Conservation (phyloP, 441 rosid genomes). For the Adansonia madagascariensis region DNA sequence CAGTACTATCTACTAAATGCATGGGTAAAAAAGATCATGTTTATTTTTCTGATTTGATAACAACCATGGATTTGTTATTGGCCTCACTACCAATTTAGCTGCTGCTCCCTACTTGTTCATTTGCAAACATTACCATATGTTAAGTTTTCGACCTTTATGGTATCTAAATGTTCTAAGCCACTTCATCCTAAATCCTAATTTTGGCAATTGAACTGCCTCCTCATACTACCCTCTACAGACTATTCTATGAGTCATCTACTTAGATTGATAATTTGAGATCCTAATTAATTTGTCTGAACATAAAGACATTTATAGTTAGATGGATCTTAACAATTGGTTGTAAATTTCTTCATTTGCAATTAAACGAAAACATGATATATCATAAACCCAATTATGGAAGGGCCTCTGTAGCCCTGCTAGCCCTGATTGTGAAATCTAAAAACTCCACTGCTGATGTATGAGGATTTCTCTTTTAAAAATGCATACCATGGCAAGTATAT, state of each 20-base stretch:
- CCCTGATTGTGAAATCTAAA: background rate
- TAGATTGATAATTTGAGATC: background rate
- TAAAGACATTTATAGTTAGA: background rate
- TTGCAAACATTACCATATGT: background rate
- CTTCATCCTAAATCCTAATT: constrained; percentile 1
- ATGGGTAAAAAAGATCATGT: background rate
- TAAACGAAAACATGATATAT: background rate
- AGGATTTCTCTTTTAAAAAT: background rate
- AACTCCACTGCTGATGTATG: background rate
- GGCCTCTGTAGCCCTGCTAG: background rate
- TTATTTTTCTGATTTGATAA: background rate
- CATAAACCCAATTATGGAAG: background rate
- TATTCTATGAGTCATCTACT: background rate
- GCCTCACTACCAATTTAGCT: background rate
- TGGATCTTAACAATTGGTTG: background rate
- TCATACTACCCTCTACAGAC: background rate
- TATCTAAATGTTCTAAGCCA: background rate
- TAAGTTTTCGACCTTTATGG: background rate
- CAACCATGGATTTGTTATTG: background rate
- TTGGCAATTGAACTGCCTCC: background rate
- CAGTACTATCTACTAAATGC: background rate
- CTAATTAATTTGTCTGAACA: background rate
- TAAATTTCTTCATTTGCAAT: constrained; percentile 3
- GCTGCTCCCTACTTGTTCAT: constrained; percentile 3
- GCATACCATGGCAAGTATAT: background rate